Conservation (phyloP, 345 rosid species). For the Salix purpurea region DNA sequence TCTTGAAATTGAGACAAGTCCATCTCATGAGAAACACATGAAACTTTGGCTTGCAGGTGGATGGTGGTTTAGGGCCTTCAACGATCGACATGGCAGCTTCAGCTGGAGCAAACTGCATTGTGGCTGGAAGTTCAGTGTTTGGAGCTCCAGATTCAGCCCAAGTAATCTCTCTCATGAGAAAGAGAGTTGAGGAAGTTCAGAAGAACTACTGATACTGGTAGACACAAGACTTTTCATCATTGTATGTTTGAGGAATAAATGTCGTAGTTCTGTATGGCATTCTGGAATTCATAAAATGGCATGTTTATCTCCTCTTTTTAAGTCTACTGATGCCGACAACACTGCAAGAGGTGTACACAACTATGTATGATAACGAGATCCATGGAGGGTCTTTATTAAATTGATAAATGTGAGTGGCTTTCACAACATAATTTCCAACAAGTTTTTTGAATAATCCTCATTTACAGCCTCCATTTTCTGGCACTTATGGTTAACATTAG, state of each 20-base stretch:
- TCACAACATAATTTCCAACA: background rate
- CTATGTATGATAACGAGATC: background rate
- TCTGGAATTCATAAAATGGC: conserved; percentile 12
- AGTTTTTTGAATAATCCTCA: background rate
- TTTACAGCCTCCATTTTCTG: background rate
- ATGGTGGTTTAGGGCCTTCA: conserved; percentile 89
- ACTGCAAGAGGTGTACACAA: background rate
- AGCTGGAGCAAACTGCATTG: conserved; percentile 82
- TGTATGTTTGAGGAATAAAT: conserved; percentile 1
- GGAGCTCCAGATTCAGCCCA: conserved; percentile 79
- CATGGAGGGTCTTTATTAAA: background rate
- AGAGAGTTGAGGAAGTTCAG: conserved; percentile 52
- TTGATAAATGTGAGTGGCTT: background rate
- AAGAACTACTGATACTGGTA: conserved; percentile 19
- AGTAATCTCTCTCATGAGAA: conserved; percentile 61
- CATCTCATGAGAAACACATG: background rate
- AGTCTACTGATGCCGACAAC: background rate
- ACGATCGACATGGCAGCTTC: conserved; percentile 73
- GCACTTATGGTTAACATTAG: too few species aligned
- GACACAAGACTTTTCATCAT: conserved; percentile 10
- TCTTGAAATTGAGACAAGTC: background rate
- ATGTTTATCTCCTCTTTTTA: background rate
- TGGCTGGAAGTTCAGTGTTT: conserved; percentile 86
- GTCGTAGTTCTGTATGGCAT: background rate
- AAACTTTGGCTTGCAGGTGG: conserved; percentile 46